These are phyloP conservation scores for Penicillium paneum DNA, from an alignment of 2,329 filamentous ascomycete genomes.

Conservation along the genomic window DNA sequence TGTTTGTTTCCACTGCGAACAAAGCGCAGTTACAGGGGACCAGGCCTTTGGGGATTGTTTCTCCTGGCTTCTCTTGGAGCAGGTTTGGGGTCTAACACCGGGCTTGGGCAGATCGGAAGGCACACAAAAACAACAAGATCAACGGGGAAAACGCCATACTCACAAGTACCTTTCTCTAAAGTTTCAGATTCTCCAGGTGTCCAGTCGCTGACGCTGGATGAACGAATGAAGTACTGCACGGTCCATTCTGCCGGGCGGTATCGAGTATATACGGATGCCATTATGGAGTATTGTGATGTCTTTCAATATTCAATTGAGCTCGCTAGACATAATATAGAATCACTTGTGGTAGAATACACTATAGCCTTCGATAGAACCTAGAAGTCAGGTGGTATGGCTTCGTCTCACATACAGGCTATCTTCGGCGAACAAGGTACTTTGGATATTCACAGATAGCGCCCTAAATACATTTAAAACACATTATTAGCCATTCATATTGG, in stretches of 20 bases:
- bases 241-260: conserved; percentile 26
- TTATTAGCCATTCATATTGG: too few species aligned
- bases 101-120: not conserved
- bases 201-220: conserved; percentile 19
- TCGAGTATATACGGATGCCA: not conserved
- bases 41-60: conserved; percentile 7
- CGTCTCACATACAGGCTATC: not conserved
- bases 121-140: not conserved
- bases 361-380: not conserved
- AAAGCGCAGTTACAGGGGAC: conserved; percentile 25
- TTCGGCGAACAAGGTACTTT: not conserved
- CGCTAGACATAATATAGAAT: too few species aligned
- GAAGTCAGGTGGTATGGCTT: not conserved
- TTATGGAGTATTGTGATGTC: not conserved
- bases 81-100: not conserved
- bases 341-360: not conserved
- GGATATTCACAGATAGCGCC: not conserved
- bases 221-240: conserved; percentile 23
- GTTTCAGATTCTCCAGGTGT: conserved; percentile 12
- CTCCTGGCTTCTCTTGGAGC: conserved; percentile 12
- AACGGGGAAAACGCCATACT: conserved; percentile 12
- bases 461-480: not conserved
- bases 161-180: conserved; percentile 19
- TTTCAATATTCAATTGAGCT: not conserved
- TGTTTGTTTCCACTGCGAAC: conserved; percentile 23